Evolutionary conservation across 2,329 filamentous ascomycete genomes (phyloP), one percentile per base, ranked within the genome.

Genomic region (Seiridium cupressi): DNA sequence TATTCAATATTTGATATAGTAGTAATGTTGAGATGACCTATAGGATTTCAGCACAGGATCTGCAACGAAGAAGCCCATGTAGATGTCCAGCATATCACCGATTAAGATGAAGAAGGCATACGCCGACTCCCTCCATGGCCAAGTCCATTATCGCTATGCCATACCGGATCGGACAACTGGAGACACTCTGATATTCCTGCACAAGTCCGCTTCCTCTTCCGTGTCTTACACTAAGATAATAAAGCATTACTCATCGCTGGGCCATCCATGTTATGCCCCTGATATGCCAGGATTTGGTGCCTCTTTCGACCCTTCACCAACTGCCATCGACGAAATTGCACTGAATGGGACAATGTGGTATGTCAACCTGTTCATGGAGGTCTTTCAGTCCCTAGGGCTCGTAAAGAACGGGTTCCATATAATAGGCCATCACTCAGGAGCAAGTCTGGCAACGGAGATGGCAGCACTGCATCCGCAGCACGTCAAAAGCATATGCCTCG

Each of bases 221-320:
- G 51, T 40, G 35, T 59, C 49, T 7, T 61, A 55, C 46, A 31
- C 26, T 31, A 47, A 51, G 34, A 44, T 61, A 9, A 61, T 61
- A 32, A n/a, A 38, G 8, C 44, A 55, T 18, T 61, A 56, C 46
- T 47, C 49, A 3, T 8, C 44, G 3, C 44, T 36, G n/a, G 64
- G 64, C 11, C 59, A 61, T 44, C 35, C 59, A 9, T 65, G 63
- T 58, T 66, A 63, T 34, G 64, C 64, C 9, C 62, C 59, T 5
- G 64, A 66, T 56, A 64, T 66, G 64, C 64, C 64, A 11, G 64
- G 63, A 49, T 64, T 66, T 49, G 64, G 63, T 35, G 56, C 9
- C 42, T 64, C 64, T n/a, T 65, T 65, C 58, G 61, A 63, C 55
- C 63, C 63, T 11, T 40, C 51, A 3, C 31, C 38, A 7, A 58